Conservation (phyloP, 495 filamentous ascomycete species). For the Xylaria castorea region DNA sequence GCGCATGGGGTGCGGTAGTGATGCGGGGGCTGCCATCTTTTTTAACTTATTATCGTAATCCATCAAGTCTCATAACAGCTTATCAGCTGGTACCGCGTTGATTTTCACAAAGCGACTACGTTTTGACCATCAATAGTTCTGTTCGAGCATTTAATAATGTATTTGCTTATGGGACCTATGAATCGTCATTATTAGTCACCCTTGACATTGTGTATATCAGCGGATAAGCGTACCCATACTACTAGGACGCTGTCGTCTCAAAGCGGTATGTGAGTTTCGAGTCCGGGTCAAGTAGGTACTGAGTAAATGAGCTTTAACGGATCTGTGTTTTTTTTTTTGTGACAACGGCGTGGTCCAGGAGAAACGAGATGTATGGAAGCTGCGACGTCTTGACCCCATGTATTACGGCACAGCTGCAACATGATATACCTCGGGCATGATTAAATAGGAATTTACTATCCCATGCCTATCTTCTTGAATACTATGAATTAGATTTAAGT, state of each 20-base stretch:
- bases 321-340: neutral
- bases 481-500: neutral
- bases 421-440: neutral
- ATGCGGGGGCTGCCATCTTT: slow-evolving; percentile 8
- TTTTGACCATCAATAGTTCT: neutral
- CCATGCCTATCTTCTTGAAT: neutral
- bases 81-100: neutral
- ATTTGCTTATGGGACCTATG: neutral
- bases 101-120: neutral
- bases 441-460: neutral
- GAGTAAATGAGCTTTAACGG: neutral
- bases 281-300: neutral
- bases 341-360: neutral
- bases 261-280: neutral
- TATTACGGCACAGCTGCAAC: neutral
- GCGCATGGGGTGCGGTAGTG: neutral
- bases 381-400: neutral
- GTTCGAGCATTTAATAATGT: neutral
- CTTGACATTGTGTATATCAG: neutral
- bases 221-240: neutral
- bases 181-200: neutral
- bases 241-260: neutral
- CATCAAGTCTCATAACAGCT: too few species aligned
- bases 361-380: neutral
- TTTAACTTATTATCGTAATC: neutral